Base-by-base conservation (phyloP, 768 basidiomycete genomes). In the Gelatoporia subvermispora region DNA sequence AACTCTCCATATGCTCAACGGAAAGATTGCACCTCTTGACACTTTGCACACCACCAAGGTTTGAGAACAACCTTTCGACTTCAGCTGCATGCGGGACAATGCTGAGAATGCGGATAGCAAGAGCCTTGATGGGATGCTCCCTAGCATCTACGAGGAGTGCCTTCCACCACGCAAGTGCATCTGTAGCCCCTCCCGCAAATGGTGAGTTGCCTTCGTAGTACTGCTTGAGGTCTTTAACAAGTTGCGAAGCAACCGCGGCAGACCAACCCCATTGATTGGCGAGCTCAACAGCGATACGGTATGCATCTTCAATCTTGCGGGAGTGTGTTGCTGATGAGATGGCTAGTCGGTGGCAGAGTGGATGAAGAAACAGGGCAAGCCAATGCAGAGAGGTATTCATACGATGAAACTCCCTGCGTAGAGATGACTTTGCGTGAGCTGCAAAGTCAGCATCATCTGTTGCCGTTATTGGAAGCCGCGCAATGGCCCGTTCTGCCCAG, bases 291-390 rank as follows among this genome's bases (percentile, higher is more conserved):
- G 22, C 1, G 61, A 61, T 9, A 48, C 57, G n/a, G 45, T 34
- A 8, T 56, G 36, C 51, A 61, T 59, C 36, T 5, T 61, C 35
- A 37, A 65, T 48, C 0, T 57, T 42, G 8, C 50, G 57, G 0
- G 53, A 57, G 40, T 60, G 57, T 0, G 46, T 47, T 0, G 48
- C 54, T 18, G 62, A 39, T 0, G 54, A 61, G 21, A 67, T 61
- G 3, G 70, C 66, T 25, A 72, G 67, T 48, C 61, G 64, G 22
- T 59, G 52, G 50, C 67, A 72, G 22, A 66, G 47, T 3, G 65
- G 68, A 45, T 70, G 68, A 3, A 71, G 59, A 45, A 63, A 71
- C 0, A 72, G 55, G 0, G 66, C 58, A 21, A 71, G 60, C 8
- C 46, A 60, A 59, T 60, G 45, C 54, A 55, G 8, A 13, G 5